Conservation (phyloP, 139 green algal species). For the Micractinium conductrix region DNA sequence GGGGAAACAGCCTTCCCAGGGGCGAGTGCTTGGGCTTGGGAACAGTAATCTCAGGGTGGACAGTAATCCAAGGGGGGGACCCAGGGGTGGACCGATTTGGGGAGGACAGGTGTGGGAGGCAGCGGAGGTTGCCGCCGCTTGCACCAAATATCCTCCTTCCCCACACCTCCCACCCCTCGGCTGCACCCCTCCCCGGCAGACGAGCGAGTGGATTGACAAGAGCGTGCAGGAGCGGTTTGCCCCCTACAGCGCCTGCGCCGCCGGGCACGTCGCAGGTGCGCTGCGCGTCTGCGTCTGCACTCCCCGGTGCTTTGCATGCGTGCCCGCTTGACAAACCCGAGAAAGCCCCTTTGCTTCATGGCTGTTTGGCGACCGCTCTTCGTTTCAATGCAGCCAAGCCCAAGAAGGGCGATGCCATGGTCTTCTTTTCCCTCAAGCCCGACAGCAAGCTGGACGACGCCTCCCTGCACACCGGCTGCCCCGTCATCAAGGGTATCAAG, state of each 20-base stretch:
- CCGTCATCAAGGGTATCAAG: constrained; percentile 68
- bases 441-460: constrained; percentile 43
- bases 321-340: too few relatives aligned
- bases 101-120: too few relatives aligned
- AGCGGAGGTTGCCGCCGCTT: too few relatives aligned
- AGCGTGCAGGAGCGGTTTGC: constrained; percentile 38
- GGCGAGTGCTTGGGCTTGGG: too few relatives aligned
- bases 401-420: constrained; percentile 58
- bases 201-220: constrained; percentile 14
- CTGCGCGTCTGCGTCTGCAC: neutral
- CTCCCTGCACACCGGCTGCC: constrained; percentile 64
- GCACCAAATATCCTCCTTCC: too few relatives aligned
- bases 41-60: too few relatives aligned
- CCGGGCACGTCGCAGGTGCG: constrained; percentile 54
- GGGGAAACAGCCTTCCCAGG: constrained; percentile 47
- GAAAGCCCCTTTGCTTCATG: too few relatives aligned
- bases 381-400: constrained; percentile 20
- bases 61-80: too few relatives aligned
- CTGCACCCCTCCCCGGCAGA: neutral
- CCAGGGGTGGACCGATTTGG: too few relatives aligned
- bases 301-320: too few relatives aligned
- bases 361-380: too few relatives aligned
- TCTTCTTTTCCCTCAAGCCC: constrained; percentile 57
- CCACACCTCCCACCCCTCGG: too few relatives aligned
- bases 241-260: constrained; percentile 64